Percentiles rank a stretch among this genome's conserved stretches.
phyloP scores from a whole-genome alignment of 306 rosid genomes.

The Dicorynia guianensis region DNA sequence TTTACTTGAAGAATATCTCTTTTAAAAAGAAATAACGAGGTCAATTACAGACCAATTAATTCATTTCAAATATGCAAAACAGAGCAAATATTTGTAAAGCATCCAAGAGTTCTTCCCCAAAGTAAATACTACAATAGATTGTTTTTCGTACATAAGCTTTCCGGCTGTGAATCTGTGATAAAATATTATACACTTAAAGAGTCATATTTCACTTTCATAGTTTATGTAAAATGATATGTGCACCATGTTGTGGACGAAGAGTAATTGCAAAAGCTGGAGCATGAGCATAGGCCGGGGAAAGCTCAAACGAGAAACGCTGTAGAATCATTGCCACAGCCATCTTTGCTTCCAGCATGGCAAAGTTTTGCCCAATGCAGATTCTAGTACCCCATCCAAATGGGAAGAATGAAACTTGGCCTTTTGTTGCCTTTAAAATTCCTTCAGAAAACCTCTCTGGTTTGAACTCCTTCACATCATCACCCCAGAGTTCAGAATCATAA shows the following conservation, averaged over 20 bases:
- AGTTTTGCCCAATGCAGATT: slow-evolving; percentile 38
- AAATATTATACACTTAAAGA: background rate
- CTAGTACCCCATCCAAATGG: slow-evolving; percentile 45
- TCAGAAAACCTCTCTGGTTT: slow-evolving; percentile 44
- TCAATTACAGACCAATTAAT: no score
- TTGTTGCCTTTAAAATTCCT: slow-evolving; percentile 34
- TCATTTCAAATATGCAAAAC: no score
- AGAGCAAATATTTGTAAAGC: no score
- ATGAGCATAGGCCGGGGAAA: slow-evolving; percentile 38
- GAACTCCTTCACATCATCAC: slow-evolving; percentile 42
- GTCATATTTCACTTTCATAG: background rate
- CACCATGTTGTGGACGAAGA: slow-evolving; percentile 20
- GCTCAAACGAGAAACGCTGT: slow-evolving; percentile 44
- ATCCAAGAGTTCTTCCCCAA: no score
- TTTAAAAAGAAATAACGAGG: no score
- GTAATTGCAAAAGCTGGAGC: background rate
- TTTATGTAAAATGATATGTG: slow-evolving; percentile 1
- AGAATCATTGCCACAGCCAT: slow-evolving; percentile 46
- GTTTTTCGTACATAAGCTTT: background rate
- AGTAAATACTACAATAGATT: no score
- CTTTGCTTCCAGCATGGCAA: slow-evolving; percentile 42
- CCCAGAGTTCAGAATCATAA: slow-evolving; percentile 48
- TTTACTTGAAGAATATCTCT: no score
- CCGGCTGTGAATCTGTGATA: background rate
- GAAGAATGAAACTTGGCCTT: background rate